Conservation (phyloP, 140 eudicot species). For the Anethum foeniculum region DNA sequence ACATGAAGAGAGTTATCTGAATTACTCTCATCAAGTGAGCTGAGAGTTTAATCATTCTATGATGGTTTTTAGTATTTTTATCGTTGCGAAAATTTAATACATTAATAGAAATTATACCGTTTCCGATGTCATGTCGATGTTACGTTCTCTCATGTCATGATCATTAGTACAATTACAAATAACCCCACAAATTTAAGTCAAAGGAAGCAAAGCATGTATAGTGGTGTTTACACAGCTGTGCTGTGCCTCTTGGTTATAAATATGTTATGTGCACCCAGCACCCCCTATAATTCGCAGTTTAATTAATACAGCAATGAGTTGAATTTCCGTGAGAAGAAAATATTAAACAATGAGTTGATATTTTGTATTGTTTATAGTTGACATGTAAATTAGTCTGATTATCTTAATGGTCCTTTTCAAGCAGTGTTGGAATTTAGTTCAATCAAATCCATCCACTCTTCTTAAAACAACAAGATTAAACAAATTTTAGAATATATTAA, state of each 20-base stretch:
- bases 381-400: neutral
- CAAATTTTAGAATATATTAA: too few relatives aligned
- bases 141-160: neutral
- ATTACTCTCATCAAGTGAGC: too few relatives aligned
- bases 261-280: neutral
- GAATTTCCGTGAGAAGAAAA: too few relatives aligned
- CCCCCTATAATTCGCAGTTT: neutral
- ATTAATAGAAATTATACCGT: neutral
- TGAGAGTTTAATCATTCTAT: too few relatives aligned
- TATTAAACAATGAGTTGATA: too few relatives aligned
- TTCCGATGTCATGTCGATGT: neutral
- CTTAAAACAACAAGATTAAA: too few relatives aligned
- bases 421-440: too few relatives aligned
- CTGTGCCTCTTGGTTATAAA: neutral
- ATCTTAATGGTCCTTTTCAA: too few relatives aligned
- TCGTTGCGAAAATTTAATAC: neutral
- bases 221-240: neutral
- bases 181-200: neutral
- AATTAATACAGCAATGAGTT: neutral
- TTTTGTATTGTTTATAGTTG: neutral
- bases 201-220: neutral
- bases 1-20: too few relatives aligned
- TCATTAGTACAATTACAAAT: neutral
- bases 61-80: too few relatives aligned
- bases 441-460: too few relatives aligned